Evolutionary conservation across 345 rosid species (phyloP), one percentile per base, ranked within the genome.

Genomic region (Salix viminalis): DNA sequence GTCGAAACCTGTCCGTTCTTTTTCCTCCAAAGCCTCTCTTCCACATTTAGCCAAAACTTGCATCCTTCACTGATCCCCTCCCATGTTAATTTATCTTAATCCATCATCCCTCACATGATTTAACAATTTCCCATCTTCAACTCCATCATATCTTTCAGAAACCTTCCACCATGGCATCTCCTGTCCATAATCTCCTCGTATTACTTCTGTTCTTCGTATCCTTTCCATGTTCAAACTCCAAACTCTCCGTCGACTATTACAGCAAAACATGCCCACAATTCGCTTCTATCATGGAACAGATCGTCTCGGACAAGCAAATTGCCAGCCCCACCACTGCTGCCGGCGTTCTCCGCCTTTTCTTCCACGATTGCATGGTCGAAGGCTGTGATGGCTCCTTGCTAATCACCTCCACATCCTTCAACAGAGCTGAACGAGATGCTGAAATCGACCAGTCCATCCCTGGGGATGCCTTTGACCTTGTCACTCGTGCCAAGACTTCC

Each of bases 11-110:
- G 34, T 69, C 71, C 71, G 64, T 21, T 72, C 14, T 36, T 24
- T 41, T 41, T 52, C 86, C 86, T 80, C 37, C 46, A 72, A 75
- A 50, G 30, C 37, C 80, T 84, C 86, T 24, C 82, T 65, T 84
- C 86, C 86, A 73, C 60, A 42, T 3, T 23, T 1, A 14, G 16
- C 36, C 16, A 2, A 30, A 16, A 65, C 3, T 11, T 12, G 4
- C 16, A 4, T 46, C 30, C 39, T 14, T 26, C 56, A 2, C 18
- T 48, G 50, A 16, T 46, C 60, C 30, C 34, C 41, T 42, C 36
- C 39, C 73, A 24, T 11, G 44, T 41, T 41, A 41, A 44, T 23
- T 48, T 9, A 8, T 16, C 61, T 3, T 50, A 28, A 70, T 46
- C n/a, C 28, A 16, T 12, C 52, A 44, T 24, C 23, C 50, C 21